Percentiles rank a stretch among this genome's conserved stretches.
Evolutionary conservation across 495 filamentous ascomycete genomes (phyloP).

Genomic region (Aspergillus steynii): DNA sequence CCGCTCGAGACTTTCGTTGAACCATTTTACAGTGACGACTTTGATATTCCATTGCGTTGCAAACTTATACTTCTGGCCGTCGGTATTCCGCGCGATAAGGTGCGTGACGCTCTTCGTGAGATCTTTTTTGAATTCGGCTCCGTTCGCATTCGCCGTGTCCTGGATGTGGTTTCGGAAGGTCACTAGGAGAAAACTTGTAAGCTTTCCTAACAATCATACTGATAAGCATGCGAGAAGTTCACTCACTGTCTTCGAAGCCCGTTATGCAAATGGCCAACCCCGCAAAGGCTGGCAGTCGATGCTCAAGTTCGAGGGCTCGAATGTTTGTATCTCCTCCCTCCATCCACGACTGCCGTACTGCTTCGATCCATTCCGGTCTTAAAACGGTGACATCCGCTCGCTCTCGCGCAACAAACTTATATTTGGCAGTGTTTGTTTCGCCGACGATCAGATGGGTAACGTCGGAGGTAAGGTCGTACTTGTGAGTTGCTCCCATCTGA

Average conservation of each 20-base stretch:
- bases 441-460: constrained; percentile 95
- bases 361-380: constrained; percentile 77
- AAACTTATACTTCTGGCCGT: constrained; percentile 85
- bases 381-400: constrained; percentile 82
- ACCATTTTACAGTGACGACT: constrained; percentile 80
- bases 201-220: constrained; percentile 13
- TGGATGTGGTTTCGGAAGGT: constrained; percentile 67
- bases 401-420: constrained; percentile 90
- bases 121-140: constrained; percentile 81
- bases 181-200: constrained; percentile 42
- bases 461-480: constrained; percentile 90
- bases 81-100: constrained; percentile 74
- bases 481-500: constrained; percentile 85
- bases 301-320: constrained; percentile 58
- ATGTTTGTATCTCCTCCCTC: constrained; percentile 78
- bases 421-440: constrained; percentile 84
- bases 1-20: constrained; percentile 78
- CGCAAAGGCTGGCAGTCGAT: constrained; percentile 60
- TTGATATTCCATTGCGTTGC: constrained; percentile 77
- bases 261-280: constrained; percentile 81
- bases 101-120: constrained; percentile 81
- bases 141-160: constrained; percentile 62
- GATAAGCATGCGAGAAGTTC: background rate
- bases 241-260: constrained; percentile 82
- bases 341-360: constrained; percentile 79